phyloP scores from a whole-genome alignment of 306 rosid species.

The Quercus parvula region DNA sequence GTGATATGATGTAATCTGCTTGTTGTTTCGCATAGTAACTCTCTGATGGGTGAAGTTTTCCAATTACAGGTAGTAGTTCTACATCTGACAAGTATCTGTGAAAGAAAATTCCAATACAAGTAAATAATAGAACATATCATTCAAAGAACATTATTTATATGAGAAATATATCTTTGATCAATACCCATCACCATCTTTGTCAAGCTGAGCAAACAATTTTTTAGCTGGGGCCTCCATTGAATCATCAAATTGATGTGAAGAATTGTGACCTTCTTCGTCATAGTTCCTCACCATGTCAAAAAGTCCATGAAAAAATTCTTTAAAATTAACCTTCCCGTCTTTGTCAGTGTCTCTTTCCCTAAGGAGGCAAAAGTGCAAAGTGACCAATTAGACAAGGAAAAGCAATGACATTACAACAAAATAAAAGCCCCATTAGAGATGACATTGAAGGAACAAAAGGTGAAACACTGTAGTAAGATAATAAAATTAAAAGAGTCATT shows the following conservation, averaged over 20 bases:
- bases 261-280: slow-evolving; percentile 71
- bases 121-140: slow-evolving; percentile 15
- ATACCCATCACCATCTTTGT: slow-evolving; percentile 93
- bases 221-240: slow-evolving; percentile 76
- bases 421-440: neutral
- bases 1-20: slow-evolving; percentile 82
- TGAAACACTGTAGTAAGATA: neutral
- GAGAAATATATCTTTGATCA: slow-evolving; percentile 13
- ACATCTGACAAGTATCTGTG: slow-evolving; percentile 68
- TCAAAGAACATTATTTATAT: slow-evolving; percentile 9
- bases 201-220: slow-evolving; percentile 74
- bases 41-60: slow-evolving; percentile 94
- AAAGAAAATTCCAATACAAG: slow-evolving; percentile 20
- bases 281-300: slow-evolving; percentile 95
- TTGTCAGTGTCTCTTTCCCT: slow-evolving; percentile 90
- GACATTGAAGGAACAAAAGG: neutral
- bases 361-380: slow-evolving; percentile 16
- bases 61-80: slow-evolving; percentile 79
- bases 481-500: neutral
- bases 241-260: slow-evolving; percentile 50
- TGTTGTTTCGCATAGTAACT: slow-evolving; percentile 93
- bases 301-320: slow-evolving; percentile 95
- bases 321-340: slow-evolving; percentile 88
- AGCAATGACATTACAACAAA: neutral
- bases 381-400: slow-evolving; percentile 23